These are phyloP conservation scores for Globisporangium radiosum DNA, from an alignment of 352 stramenopile species.

Conservation along the genomic window DNA sequence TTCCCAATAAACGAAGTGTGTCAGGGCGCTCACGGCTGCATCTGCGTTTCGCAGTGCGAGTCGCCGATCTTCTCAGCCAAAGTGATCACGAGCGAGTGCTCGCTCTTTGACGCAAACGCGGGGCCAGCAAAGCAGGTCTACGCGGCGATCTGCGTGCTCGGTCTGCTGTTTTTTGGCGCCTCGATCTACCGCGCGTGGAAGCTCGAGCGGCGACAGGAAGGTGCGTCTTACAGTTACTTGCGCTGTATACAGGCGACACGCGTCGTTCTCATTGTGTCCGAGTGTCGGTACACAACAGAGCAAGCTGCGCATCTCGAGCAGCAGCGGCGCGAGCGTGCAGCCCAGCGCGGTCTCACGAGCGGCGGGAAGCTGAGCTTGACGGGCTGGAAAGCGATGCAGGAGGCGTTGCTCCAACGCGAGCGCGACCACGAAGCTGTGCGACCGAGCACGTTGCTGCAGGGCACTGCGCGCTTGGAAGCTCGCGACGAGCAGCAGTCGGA, in stretches of 20 bases:
- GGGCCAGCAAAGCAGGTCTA: conserved; percentile 4
- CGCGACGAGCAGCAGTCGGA: neutral
- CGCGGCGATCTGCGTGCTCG: conserved; percentile 2
- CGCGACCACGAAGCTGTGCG: neutral
- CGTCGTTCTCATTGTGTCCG: neutral
- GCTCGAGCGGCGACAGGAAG: conserved; percentile 2
- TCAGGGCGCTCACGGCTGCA: conserved; percentile 14
- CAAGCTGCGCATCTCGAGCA: conserved; percentile 1
- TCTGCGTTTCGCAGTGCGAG: conserved; percentile 17
- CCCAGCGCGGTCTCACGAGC: conserved; percentile 13
- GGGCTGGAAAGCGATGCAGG: conserved; percentile 42
- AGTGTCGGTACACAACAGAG: neutral
- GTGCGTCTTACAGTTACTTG: conserved; percentile 1
- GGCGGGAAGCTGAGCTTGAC: conserved; percentile 24
- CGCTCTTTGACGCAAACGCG: conserved; percentile 3
- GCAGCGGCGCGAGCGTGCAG: conserved; percentile 2
- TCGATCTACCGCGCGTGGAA: conserved; percentile 8
- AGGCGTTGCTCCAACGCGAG: conserved; percentile 29
- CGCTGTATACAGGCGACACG: no score
- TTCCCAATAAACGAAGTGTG: conserved; percentile 4
- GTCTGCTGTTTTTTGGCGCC: neutral
- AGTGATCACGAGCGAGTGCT: conserved; percentile 14
- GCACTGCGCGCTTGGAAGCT: neutral
- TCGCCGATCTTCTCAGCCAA: conserved; percentile 6
- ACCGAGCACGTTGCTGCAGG: neutral